Base-by-base conservation (phyloP, 2,329 filamentous ascomycete genomes). In the Annulohypoxylon truncatum region DNA sequence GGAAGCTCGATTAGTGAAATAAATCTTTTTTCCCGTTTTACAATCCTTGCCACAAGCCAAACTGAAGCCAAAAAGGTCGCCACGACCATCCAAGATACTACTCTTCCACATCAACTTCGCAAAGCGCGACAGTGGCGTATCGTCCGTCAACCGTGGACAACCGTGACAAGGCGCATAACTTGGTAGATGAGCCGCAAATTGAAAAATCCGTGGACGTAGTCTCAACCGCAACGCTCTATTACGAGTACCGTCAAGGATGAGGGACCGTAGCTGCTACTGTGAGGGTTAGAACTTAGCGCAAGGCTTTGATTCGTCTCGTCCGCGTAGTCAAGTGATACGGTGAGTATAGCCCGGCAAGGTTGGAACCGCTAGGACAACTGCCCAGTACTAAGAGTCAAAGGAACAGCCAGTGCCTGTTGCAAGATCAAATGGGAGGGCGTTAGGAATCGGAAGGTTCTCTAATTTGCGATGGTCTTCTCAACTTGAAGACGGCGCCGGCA, bases 131-230 rank as follows among this genome's bases (percentile, higher is more conserved):
- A 60, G 12, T 50, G 33, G 26, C 64, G 64, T 63, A 60, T 66
- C 47, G 51, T 66, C 68, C 47, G 51, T 66, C 68, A 70, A 31
- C 50, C 53, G 52, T 15, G 46, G 22, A 58, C 1, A 47, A 35
- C 61, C 51, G 48, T 38, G 58, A 48, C 33, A 44, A 66, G 56
- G 61, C 52, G 64, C 64, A 67, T 70, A 55, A 57, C 64, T 68
- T 31, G 38, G 51, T 24, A 40, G 46, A 18, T 29, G 24, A 42
- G 22, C 54, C 42, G 24, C 33, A 48, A 53, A 50, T 20, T 31
- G 26, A n/a, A 46, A 48, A 26, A 46, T 53, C 47, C 24, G 35
- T 12, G 31, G 6, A 18, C 33, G n/a, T 9, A 42, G 40, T 20
- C 55, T 64, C 57, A 54, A 58, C 20, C 31, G 42, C 8, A 52